These are phyloP conservation scores for Botrytis cinerea DNA, from an alignment of 2,329 filamentous ascomycete species.

Conservation along the genomic window DNA sequence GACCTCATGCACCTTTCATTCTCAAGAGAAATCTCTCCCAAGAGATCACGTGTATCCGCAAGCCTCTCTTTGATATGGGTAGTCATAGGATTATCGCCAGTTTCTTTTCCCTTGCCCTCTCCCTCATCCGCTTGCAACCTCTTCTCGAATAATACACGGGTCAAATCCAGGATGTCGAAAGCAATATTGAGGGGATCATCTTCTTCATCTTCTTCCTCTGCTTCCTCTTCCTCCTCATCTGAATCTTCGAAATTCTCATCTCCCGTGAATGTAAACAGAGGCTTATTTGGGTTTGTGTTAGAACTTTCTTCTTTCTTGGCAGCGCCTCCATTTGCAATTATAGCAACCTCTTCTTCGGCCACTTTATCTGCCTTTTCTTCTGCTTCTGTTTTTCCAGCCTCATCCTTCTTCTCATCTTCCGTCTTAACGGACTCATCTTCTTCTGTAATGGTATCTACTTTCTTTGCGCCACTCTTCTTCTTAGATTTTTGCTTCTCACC, in stretches of 20 bases:
- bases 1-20: conserved; percentile 68
- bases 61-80: conserved; percentile 73
- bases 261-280: conserved; percentile 87
- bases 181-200: conserved; percentile 74
- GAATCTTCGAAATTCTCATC: conserved; percentile 91
- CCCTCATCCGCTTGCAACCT: conserved; percentile 52
- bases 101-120: conserved; percentile 51
- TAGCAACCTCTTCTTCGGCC: conserved; percentile 50
- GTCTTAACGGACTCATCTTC: conserved; percentile 56
- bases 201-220: conserved; percentile 46
- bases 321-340: conserved; percentile 39
- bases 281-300: conserved; percentile 58
- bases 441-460: conserved; percentile 42
- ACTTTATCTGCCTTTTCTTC: conserved; percentile 48
- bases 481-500: conserved; percentile 54
- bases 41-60: conserved; percentile 86
- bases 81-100: conserved; percentile 44
- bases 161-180: conserved; percentile 81
- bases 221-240: conserved; percentile 68
- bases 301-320: conserved; percentile 42
- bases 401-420: conserved; percentile 55
- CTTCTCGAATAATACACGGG: conserved; percentile 64
- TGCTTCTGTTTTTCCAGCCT: conserved; percentile 46
- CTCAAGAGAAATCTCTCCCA: conserved; percentile 95
- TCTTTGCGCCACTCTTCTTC: conserved; percentile 47